Base-by-base conservation (phyloP, 2,329 filamentous ascomycete species). In the Phaeosphaeriaceae sp. region DNA sequence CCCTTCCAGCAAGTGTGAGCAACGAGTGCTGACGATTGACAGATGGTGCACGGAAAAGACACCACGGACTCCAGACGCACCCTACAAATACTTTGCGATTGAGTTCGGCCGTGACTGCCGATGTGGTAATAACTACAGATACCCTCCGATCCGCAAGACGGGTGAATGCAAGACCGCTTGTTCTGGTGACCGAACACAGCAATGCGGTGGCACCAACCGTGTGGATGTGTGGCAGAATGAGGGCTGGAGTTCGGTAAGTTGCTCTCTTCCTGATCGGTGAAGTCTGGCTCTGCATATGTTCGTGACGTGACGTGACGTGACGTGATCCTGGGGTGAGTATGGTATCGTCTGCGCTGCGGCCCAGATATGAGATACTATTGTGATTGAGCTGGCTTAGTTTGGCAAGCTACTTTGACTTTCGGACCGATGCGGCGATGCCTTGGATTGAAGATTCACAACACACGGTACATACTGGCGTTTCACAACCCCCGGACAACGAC, bases 61-160 rank as follows among this genome's bases (percentile, higher is more conserved):
- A 2, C 11, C 15, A 1, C 22, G 25, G 10, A 42, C 40, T 4
- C 48, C 48, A 4, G 20, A 27, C 19, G 53, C 57, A 13, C 61
- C 61, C 7, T 65, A 54, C 52, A 45, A 21, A 17, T 65, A 52
- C 51, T 62, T 62, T 20, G 62, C 48, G 36, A 22, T 60, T 21
- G 57, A 50, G 41, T 9, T 5, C 7, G 60, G 60, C 21, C 31
- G 13, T 17, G 24, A 44, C 13, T 65, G 62, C 48, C 31, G 22
- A 20, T 65, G 62, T 46, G 57, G 57, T 22, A 60, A 58, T 22
- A 21, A 27, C 2, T 51, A 24, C 40, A 19, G 21, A 22, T 31
- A 51, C 31, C 13, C 13, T 1, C 5, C 20, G 25, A 19, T 33
- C 17, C 17, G 13, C 15, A 51, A 27, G 27, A 21, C 10, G 5